phyloP scores from a whole-genome alignment of 108 stramenopile genomes.

The Fragilariopsis cylindrus region DNA sequence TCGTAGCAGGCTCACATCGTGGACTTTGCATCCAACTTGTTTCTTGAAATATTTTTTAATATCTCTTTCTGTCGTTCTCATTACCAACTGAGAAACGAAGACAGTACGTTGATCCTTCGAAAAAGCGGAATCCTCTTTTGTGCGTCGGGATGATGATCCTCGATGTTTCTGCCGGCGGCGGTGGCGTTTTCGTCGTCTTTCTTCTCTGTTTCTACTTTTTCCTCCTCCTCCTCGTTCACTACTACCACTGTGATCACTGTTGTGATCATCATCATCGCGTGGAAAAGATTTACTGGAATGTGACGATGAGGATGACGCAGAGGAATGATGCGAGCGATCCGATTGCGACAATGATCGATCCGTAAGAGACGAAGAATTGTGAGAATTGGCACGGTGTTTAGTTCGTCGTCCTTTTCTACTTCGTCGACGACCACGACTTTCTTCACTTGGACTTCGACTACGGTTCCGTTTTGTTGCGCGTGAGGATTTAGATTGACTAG shows the following conservation, averaged over 20 bases:
- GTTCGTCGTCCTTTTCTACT: neutral
- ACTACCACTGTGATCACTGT: constrained; percentile 27
- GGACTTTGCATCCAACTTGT: constrained; percentile 68
- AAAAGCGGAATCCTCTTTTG: constrained; percentile 49
- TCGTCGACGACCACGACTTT: neutral
- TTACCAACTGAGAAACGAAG: constrained; percentile 92
- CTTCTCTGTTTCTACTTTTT: constrained; percentile 8
- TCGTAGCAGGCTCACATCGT: constrained; percentile 88
- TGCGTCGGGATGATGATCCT: constrained; percentile 13
- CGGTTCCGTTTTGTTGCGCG: neutral
- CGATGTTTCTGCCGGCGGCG: constrained; percentile 32
- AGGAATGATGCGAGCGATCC: constrained; percentile 17
- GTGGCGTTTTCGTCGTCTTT: neutral
- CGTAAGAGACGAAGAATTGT: neutral
- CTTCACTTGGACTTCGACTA: neutral
- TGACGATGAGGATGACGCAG: constrained; percentile 30
- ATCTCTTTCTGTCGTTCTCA: constrained; percentile 83
- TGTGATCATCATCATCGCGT: constrained; percentile 8
- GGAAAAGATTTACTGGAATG: constrained; percentile 23
- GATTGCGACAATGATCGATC: neutral
- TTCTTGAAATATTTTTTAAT: constrained; percentile 78
- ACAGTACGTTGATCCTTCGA: constrained; percentile 96
- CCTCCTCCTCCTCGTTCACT: constrained; percentile 23
- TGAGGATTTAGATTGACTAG: neutral
- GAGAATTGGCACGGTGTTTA: neutral